Evolutionary conservation across 2,329 filamentous ascomycete genomes (phyloP), one percentile per base, ranked within the genome.

Genomic region (Coleophoma crateriformis): DNA sequence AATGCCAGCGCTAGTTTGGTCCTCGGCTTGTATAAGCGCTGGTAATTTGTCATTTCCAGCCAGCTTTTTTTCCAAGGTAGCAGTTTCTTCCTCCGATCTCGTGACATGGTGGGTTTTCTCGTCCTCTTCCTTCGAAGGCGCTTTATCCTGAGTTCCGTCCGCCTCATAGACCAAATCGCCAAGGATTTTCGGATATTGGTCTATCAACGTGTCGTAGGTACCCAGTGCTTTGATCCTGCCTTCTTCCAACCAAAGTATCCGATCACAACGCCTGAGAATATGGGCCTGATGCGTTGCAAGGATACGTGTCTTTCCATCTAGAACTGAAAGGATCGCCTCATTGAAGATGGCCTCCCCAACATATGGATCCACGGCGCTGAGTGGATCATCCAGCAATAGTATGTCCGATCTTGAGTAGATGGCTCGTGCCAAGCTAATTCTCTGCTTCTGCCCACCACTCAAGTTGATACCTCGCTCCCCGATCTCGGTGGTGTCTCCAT

Each of bases 381-480:
- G 69, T 1, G 83, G 82, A 54, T 87, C 84, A 57, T 87, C 84
- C 78, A 87, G 82, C 20, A 87, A 72, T 15, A 87, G 76, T 46
- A 87, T 78, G 51, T 86, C 81, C 10, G 83, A 77, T 53, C 86
- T 75, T 52, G 85, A 87, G 70, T 91, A 78, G 56, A 87, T 85
- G 52, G 84, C 82, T 45, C 94, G 81, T 15, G 94, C 94, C 62
- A 97, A 96, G 64, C 96, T 97, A 58, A 96, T 74, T 10, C 94
- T 83, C 67, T 96, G 92, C 68, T 96, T 96, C 67, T 97, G 92
- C 1, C 92, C 92, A 50, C 92, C 92, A 15, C 90, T 96, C 1
- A 97, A 87, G 1, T 90, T 97, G 62, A 97, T 96, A 47, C 94
- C 92, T 53, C 90, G 84, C 67, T 97, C 92, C 20, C 92, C 94